Percentiles rank a stretch among this genome's conserved stretches.
Evolutionary conservation across 495 filamentous ascomycete genomes (phyloP).

Genomic region (Darksidea phi): DNA sequence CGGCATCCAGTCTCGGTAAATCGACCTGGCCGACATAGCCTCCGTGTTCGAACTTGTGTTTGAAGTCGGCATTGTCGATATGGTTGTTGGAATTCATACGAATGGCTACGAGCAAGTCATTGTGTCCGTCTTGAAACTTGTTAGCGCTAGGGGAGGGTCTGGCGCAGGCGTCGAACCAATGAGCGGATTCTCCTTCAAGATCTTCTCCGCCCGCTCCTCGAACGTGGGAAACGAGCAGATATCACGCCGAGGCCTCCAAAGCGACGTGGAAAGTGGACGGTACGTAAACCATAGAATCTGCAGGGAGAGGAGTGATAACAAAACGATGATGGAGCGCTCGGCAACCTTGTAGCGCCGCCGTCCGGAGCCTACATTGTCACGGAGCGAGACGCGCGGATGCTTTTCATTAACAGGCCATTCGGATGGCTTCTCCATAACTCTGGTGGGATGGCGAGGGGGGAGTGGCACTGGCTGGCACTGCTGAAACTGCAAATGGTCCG

Average conservation of each 20-base stretch:
- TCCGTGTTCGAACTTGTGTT: constrained; percentile 63
- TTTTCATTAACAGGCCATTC: background rate
- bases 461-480: too few species aligned
- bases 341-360: background rate
- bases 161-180: constrained; percentile 59
- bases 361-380: background rate
- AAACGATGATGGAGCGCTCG: background rate
- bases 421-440: background rate
- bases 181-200: constrained; percentile 71
- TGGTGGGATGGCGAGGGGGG: background rate
- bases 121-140: constrained; percentile 73
- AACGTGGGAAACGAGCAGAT: background rate
- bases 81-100: constrained; percentile 68
- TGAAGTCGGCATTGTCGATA: constrained; percentile 75
- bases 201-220: constrained; percentile 65
- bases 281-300: background rate
- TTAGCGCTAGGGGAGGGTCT: background rate
- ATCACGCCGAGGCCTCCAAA: background rate
- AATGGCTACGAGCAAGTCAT: constrained; percentile 79
- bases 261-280: background rate
- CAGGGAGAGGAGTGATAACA: background rate
- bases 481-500: too few species aligned
- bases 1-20: constrained; percentile 61
- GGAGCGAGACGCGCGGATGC: background rate
- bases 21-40: constrained; percentile 73